Evolutionary conservation across 179 eudicot species (phyloP).

Genomic region (Gypsophila paniculata): DNA sequence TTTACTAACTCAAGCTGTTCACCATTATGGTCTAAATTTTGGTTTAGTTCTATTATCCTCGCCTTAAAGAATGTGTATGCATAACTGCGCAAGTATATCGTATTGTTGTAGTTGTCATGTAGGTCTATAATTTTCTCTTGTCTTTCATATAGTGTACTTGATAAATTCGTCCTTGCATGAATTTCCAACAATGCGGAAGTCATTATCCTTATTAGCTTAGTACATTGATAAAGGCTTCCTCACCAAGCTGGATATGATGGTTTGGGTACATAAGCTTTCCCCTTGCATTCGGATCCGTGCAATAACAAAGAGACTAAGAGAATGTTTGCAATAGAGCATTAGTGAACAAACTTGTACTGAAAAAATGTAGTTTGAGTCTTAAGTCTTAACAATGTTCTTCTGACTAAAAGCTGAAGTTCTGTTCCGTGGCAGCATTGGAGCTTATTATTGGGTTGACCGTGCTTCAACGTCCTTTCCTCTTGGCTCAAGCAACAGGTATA

Average conservation of each 20-base stretch:
- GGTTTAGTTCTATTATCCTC: background rate
- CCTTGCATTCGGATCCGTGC: background rate
- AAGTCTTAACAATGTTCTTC: too few species aligned
- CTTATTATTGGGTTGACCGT: constrained; percentile 86
- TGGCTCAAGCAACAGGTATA: constrained; percentile 54
- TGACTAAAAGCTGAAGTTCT: constrained; percentile 4
- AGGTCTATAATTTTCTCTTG: background rate
- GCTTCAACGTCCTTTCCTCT: constrained; percentile 59
- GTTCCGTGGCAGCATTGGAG: constrained; percentile 59
- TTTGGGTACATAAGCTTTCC: too few species aligned
- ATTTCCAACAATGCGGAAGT: background rate
- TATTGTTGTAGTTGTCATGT: background rate
- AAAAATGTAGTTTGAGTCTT: too few species aligned
- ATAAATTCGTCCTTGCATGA: background rate
- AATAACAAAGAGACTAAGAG: background rate
- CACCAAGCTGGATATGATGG: too few species aligned
- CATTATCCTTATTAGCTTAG: background rate
- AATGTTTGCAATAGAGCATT: constrained; percentile 1
- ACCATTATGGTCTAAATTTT: constrained; percentile 1
- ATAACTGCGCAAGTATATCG: background rate
- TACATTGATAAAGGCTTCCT: too few species aligned
- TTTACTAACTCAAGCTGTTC: background rate
- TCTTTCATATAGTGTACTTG: background rate
- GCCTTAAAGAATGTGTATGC: background rate
- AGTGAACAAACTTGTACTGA: too few species aligned